Conservation (phyloP, 257 asterid species). For the Anisodus tanguticus region DNA sequence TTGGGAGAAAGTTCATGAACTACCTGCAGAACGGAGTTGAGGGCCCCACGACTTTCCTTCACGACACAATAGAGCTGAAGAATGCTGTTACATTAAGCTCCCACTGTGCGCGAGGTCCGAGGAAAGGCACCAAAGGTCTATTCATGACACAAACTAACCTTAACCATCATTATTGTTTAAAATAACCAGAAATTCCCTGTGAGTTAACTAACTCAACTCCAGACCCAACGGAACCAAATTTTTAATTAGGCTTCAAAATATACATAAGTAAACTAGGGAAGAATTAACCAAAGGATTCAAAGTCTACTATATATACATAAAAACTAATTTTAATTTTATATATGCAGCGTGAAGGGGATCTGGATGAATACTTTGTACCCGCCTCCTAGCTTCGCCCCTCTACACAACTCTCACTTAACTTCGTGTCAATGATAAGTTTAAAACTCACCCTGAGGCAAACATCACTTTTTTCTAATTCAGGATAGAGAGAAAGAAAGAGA, state of each 20-base stretch:
- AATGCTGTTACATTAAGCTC: slow-evolving; percentile 36
- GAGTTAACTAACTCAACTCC: not conserved
- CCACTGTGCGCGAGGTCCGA: no score
- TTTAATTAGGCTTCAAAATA: no score
- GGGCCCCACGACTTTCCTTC: slow-evolving; percentile 79
- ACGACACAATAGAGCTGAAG: slow-evolving; percentile 81
- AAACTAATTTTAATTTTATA: no score
- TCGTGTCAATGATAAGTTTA: not conserved
- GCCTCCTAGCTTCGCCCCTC: not conserved
- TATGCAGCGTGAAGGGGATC: no score
- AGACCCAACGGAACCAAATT: not conserved
- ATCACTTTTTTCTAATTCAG: not conserved
- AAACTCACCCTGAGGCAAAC: not conserved
- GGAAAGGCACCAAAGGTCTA: no score
- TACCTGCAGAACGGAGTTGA: slow-evolving; percentile 65
- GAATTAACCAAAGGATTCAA: no score
- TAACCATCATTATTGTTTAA: slow-evolving; percentile 37
- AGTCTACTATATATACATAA: no score
- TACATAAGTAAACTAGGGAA: no score
- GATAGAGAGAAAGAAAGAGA: not conserved
- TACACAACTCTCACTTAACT: not conserved
- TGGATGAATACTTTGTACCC: no score
- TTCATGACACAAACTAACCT: not conserved
- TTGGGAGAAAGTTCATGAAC: slow-evolving; percentile 60
- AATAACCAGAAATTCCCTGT: not conserved